These are phyloP conservation scores for Candida silvicultrix DNA, from an alignment of 805 yeast species.

Conservation along the genomic window DNA sequence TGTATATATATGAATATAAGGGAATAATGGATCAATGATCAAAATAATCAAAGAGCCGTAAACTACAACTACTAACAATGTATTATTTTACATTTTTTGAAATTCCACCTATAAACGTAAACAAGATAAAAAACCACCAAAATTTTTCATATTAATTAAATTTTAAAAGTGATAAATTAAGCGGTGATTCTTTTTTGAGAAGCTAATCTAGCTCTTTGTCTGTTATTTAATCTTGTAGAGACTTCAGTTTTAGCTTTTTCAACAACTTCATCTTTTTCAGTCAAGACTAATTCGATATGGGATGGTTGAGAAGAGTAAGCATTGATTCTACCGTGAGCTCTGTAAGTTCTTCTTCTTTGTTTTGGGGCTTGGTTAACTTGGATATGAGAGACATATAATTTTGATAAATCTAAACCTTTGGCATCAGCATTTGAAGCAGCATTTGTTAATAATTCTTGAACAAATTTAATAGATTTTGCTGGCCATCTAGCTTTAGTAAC, in stretches of 20 bases:
- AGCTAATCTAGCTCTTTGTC: constrained; percentile 71
- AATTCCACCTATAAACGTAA: neutral
- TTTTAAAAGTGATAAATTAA: constrained; percentile 17
- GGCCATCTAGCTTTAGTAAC: constrained; percentile 99
- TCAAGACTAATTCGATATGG: constrained; percentile 95
- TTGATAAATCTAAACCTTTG: constrained; percentile 95
- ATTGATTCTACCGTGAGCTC: constrained; percentile 99
- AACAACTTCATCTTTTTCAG: constrained; percentile 92
- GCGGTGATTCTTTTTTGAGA: constrained; percentile 84
- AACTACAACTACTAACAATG: too few relatives aligned
- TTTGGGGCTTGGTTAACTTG: constrained; percentile 99
- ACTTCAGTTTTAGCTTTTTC: constrained; percentile 59
- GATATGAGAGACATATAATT: constrained; percentile 93
- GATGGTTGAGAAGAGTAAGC: constrained; percentile 99
- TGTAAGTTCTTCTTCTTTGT: constrained; percentile 99
- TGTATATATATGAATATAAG: too few relatives aligned
- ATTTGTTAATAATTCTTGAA: constrained; percentile 90
- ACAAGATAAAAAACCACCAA: neutral
- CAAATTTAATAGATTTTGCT: constrained; percentile 93
- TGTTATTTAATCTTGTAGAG: constrained; percentile 12
- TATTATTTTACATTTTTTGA: neutral
- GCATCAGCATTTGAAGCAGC: constrained; percentile 99
- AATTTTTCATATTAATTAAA: neutral
- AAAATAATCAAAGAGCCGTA: too few relatives aligned
- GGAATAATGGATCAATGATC: too few relatives aligned